Evolutionary conservation across 2,329 filamentous ascomycete genomes (phyloP).

Genomic region (Microdochium paspali): DNA sequence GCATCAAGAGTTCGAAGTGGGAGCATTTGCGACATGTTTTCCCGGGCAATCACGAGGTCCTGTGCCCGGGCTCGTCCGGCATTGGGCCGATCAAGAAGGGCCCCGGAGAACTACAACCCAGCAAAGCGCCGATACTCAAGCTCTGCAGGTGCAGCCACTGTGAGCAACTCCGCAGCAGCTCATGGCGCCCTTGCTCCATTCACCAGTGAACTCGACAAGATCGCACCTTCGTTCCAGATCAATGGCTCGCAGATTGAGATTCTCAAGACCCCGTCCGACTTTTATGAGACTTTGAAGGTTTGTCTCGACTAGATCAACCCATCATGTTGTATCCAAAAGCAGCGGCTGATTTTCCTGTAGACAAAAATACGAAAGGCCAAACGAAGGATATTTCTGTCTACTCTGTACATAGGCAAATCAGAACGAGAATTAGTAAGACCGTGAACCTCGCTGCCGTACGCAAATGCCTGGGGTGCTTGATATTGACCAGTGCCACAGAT

Average conservation of each 20-base stretch:
- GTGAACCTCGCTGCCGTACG: not conserved
- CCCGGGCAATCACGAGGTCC: conserved; percentile 15
- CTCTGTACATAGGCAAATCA: conserved; percentile 89
- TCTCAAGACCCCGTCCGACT: conserved; percentile 71
- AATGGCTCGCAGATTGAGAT: conserved; percentile 72
- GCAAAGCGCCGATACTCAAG: conserved; percentile 28
- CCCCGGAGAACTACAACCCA: not conserved
- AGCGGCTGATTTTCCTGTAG: conserved; percentile 27
- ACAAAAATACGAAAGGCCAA: conserved; percentile 74
- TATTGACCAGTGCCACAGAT: conserved; percentile 40
- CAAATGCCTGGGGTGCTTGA: not conserved
- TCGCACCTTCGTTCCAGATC: conserved; percentile 86
- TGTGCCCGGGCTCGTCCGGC: conserved; percentile 16
- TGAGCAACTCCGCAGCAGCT: conserved; percentile 16
- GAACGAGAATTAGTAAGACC: conserved; percentile 70
- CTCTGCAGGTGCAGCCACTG: conserved; percentile 14
- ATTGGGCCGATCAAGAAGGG: not conserved
- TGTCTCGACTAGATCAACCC: not conserved
- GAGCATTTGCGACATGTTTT: conserved; percentile 13
- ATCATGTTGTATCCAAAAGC: not conserved
- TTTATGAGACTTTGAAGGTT: conserved; percentile 87
- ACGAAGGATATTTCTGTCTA: conserved; percentile 81
- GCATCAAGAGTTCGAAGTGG: not conserved
- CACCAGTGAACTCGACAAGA: conserved; percentile 67
- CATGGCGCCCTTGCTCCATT: conserved; percentile 42